Evolutionary conservation across 2,329 filamentous ascomycete species (phyloP), one percentile per base, ranked within the genome.

Genomic region (Talaromyces funiculosus): DNA sequence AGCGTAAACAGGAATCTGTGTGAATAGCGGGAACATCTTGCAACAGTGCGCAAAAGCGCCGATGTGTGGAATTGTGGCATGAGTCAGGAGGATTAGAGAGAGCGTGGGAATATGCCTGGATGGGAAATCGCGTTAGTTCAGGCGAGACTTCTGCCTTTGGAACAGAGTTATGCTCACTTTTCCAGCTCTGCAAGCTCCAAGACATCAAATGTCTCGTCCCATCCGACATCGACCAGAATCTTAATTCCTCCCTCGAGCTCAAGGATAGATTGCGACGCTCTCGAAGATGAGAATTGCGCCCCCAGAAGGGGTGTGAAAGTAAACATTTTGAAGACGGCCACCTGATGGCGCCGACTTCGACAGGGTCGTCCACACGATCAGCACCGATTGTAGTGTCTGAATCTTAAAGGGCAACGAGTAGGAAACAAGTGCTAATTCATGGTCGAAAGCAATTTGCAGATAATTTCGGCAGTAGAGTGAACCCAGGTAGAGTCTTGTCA

Each of bases 221-320:
- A 99, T 62, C 94, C 94, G 47, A 97, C 88, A 72, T 97, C 93
- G 38, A 99, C 86, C 58, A 99, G 83, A 57, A 99, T 86, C 75
- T 97, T 97, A 77, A 99, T 89, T 62, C 93, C 94, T 65, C 93
- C 93, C 78, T 99, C 94, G 60, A 99, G 88, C 79, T 97, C 93
- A 53, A 99, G 81, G 37, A 99, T 85, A n/a, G 94, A 97, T 74
- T 97, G 92, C 64, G 92, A 95, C 45, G 93, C 92, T 61, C 87
- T 82, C 51, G 91, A 94, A 66, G 89, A 85, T 4, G 72, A 73
- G 56, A 90, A 92, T 71, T 95, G 90, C 63, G 94, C 93, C 72
- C 94, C 94, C 67, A 96, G 87, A 61, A 99, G 82, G 51, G 94
- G 87, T 70, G 90, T 95, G 77, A 97, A 97, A 66, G 89, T 96